Percentiles rank a stretch among this genome's conserved stretches.
Conservation (phyloP, 2,329 filamentous ascomycete genomes). For the Chaetomium sp. region DNA sequence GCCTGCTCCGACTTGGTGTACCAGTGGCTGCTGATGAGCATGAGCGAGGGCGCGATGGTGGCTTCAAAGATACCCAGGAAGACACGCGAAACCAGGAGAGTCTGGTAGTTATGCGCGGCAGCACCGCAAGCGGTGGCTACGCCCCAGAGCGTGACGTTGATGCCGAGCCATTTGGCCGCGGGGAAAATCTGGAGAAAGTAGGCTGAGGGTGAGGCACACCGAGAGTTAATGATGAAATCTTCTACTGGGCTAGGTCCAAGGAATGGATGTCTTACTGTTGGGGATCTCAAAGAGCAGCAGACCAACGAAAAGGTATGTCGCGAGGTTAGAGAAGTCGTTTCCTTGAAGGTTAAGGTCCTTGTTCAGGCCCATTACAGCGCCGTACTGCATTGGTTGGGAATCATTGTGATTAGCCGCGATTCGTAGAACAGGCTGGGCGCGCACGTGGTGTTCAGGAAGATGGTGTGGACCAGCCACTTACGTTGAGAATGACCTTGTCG, state of each 20-base stretch:
- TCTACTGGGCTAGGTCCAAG: too few relatives aligned
- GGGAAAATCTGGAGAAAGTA: slow-evolving; percentile 56
- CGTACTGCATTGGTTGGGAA: slow-evolving; percentile 41
- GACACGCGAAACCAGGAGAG: slow-evolving; percentile 48
- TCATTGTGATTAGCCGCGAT: slow-evolving; percentile 5
- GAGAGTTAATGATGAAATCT: neutral
- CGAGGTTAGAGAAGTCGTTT: slow-evolving; percentile 57
- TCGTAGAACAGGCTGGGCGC: neutral
- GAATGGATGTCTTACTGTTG: slow-evolving; percentile 37
- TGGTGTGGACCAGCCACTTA: slow-evolving; percentile 28
- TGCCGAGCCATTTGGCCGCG: slow-evolving; percentile 53
- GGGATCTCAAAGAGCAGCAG: slow-evolving; percentile 54
- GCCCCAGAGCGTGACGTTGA: slow-evolving; percentile 55
- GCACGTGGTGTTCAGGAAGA: neutral
- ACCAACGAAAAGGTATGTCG: slow-evolving; percentile 57
- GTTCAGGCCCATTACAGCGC: slow-evolving; percentile 57
- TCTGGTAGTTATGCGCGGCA: slow-evolving; percentile 46
- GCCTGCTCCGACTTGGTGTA: slow-evolving; percentile 52
- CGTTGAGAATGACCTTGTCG: slow-evolving; percentile 59
- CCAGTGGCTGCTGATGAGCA: slow-evolving; percentile 55
- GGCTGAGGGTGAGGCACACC: slow-evolving; percentile 28
- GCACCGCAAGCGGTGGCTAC: slow-evolving; percentile 48
- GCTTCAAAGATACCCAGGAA: slow-evolving; percentile 57
- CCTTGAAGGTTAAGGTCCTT: slow-evolving; percentile 48
- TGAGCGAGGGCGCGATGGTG: slow-evolving; percentile 52